Conservation (phyloP, 2,329 filamentous ascomycete genomes). For the Epichloe gansuensis region DNA sequence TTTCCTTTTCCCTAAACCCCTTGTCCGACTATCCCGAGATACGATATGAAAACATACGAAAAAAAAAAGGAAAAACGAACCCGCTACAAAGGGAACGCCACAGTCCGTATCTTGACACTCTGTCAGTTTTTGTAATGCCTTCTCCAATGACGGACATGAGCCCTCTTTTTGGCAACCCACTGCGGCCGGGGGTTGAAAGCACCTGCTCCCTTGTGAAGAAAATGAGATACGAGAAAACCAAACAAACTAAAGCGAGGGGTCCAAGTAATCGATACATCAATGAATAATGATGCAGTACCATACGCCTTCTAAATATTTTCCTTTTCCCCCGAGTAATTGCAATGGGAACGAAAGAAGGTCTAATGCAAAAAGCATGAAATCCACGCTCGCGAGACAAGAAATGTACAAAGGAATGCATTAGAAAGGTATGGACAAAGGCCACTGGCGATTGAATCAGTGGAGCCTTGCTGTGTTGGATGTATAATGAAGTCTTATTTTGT, state of each 20-base stretch:
- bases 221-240: neutral
- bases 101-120: neutral
- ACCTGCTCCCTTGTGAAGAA: neutral
- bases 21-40: no score
- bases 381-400: neutral
- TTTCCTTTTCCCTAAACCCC: neutral
- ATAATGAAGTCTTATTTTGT: neutral
- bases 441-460: neutral
- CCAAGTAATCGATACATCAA: neutral
- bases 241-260: neutral
- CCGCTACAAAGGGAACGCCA: neutral
- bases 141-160: neutral
- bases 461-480: neutral
- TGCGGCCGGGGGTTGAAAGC: no score
- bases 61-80: neutral
- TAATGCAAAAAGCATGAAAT: neutral
- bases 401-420: neutral
- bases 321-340: neutral
- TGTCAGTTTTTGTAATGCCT: neutral
- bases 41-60: neutral
- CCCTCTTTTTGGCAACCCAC: no score
- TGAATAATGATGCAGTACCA: neutral
- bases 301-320: neutral
- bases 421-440: neutral
- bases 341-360: neutral